These are phyloP conservation scores for Dichomitus squalens DNA, from an alignment of 1,284 basidiomycete species.

Conservation along the genomic window DNA sequence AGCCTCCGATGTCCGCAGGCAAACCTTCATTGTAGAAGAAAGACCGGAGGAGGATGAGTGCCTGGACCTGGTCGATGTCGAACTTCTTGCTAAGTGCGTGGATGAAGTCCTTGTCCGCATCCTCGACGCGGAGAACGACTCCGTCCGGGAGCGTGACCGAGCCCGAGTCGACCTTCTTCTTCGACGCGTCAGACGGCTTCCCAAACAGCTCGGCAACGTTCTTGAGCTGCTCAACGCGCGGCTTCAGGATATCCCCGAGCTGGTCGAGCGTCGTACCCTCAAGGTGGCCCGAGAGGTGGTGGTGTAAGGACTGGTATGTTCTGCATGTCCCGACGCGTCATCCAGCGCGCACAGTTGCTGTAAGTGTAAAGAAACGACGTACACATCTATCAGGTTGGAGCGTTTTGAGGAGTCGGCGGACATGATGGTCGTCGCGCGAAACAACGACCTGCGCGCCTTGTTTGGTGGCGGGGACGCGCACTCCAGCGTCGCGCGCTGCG, in stretches of 20 bases:
- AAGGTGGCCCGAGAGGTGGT: constrained; percentile 56
- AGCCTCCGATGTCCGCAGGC: constrained; percentile 48
- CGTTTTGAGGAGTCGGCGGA: constrained; percentile 47
- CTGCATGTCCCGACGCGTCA: constrained; percentile 36
- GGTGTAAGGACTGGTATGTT: constrained; percentile 68
- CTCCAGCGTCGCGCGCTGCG: constrained; percentile 2
- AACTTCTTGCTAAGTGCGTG: constrained; percentile 71
- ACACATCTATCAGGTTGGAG: constrained; percentile 61
- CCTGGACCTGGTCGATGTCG: constrained; percentile 76
- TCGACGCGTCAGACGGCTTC: constrained; percentile 65
- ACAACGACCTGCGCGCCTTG: constrained; percentile 22
- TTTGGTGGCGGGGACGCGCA: constrained; percentile 12
- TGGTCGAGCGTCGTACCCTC: constrained; percentile 60
- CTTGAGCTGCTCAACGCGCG: constrained; percentile 58
- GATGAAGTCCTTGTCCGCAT: constrained; percentile 67
- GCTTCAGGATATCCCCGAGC: constrained; percentile 55
- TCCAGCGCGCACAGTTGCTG: neutral
- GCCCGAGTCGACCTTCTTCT: constrained; percentile 65
- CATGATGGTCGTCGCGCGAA: constrained; percentile 35
- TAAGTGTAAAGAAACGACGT: constrained; percentile 27
- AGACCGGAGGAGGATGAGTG: constrained; percentile 70
- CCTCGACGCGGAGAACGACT: constrained; percentile 59
- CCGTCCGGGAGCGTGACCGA: constrained; percentile 68
- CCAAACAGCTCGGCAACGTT: constrained; percentile 65
- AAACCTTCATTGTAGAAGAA: constrained; percentile 82